Percentiles rank a stretch among this genome's conserved stretches.
phyloP scores from a whole-genome alignment of 176 grass and related monocot species.

The Guadua angustifolia region DNA sequence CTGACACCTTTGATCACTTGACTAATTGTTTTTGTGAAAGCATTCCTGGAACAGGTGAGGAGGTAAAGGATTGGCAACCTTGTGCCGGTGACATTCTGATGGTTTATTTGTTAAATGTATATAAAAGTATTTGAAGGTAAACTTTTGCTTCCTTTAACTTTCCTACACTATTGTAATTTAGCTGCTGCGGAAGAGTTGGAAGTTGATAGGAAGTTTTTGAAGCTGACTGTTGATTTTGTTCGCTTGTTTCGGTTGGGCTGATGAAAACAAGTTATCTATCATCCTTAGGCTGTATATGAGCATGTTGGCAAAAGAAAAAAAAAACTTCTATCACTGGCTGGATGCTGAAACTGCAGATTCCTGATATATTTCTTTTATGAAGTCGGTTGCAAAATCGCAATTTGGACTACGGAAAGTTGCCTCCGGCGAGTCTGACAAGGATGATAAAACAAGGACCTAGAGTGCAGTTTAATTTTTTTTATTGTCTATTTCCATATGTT shows the following conservation, averaged over 20 bases:
- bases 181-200: background rate
- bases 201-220: background rate
- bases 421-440: background rate
- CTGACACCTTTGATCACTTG: background rate
- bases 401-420: background rate
- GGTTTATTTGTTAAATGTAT: background rate
- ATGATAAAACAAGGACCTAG: background rate
- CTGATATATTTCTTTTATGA: background rate
- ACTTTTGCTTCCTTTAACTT: background rate
- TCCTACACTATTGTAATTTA: background rate
- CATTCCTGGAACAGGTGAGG: constrained; percentile 11
- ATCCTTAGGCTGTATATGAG: background rate
- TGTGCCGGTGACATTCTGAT: background rate
- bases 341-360: background rate
- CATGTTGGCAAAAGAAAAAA: background rate
- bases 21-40: background rate
- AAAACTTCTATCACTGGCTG: background rate
- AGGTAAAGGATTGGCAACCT: background rate
- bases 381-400: background rate
- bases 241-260: background rate
- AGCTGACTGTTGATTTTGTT: background rate
- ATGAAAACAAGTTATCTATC: background rate
- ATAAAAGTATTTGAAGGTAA: background rate
- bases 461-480: background rate
- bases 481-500: background rate